Conservation (phyloP, 2,329 filamentous ascomycete genomes). For the Diaporthe aspalathi region DNA sequence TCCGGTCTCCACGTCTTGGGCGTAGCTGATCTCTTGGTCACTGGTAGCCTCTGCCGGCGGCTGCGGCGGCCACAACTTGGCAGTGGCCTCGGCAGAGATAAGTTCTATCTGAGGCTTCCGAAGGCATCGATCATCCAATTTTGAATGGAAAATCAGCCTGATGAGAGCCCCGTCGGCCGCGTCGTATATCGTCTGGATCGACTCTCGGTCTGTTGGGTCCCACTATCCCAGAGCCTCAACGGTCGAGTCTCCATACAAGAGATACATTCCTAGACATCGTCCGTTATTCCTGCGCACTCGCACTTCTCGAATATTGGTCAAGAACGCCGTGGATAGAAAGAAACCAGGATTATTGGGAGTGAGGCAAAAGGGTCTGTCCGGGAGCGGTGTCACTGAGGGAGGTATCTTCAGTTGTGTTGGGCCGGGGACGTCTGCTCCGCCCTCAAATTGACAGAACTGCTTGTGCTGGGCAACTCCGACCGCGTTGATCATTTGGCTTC, state of each 20-base stretch:
- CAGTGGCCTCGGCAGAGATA: neutral
- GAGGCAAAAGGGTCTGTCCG: neutral
- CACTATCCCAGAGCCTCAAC: conserved; percentile 7
- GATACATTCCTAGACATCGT: neutral
- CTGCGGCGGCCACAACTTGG: neutral
- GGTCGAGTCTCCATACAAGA: neutral
- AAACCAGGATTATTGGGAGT: neutral
- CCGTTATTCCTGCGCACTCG: conserved; percentile 5
- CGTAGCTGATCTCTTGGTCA: neutral
- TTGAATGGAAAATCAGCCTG: conserved; percentile 8
- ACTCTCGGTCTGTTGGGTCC: neutral
- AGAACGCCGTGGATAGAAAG: neutral
- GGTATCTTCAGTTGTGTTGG: neutral
- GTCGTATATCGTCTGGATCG: neutral
- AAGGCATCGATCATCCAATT: neutral
- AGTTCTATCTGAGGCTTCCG: neutral
- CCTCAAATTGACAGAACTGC: neutral
- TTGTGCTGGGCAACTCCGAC: conserved; percentile 7
- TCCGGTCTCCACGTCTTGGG: neutral
- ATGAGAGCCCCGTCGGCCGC: neutral
- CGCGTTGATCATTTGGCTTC: neutral
- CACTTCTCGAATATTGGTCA: neutral
- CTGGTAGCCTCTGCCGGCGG: neutral
- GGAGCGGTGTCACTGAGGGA: neutral
- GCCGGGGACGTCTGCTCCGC: neutral